These are phyloP conservation scores for Nemania abortiva DNA, from an alignment of 2,329 filamentous ascomycete genomes.

Conservation along the genomic window DNA sequence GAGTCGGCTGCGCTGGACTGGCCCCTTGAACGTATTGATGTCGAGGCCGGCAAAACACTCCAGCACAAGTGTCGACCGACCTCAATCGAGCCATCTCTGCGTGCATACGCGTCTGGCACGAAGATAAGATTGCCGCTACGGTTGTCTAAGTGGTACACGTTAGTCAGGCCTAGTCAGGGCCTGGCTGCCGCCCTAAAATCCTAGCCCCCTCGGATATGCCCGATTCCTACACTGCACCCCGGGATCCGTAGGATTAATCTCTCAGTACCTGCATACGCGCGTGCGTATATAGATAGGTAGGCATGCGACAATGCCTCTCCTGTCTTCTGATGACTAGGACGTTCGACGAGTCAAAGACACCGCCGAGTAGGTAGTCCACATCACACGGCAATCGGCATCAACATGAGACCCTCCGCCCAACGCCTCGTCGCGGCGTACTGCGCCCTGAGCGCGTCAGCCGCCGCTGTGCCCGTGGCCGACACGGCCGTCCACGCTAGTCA, in stretches of 20 bases:
- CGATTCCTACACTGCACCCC: not conserved
- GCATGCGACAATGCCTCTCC: not conserved
- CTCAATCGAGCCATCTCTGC: not conserved
- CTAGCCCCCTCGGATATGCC: constrained; percentile 2
- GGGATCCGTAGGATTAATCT: constrained; percentile 2
- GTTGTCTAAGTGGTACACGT: not conserved
- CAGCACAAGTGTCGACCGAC: not conserved
- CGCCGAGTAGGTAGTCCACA: not conserved
- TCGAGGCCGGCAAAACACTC: not conserved
- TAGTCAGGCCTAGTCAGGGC: not conserved
- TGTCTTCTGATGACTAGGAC: not conserved
- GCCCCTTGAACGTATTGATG: no score
- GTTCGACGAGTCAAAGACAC: not conserved
- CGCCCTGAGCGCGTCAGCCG: constrained; percentile 18
- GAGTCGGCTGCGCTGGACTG: not conserved
- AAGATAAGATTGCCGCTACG: not conserved
- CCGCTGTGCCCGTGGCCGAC: constrained; percentile 25
- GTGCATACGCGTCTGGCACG: not conserved
- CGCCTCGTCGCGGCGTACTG: constrained; percentile 28
- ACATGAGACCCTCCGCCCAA: constrained; percentile 19
- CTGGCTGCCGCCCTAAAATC: not conserved
- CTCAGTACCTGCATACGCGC: not conserved
- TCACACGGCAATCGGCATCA: constrained; percentile 4
- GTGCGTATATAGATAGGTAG: not conserved
- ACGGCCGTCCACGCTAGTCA: not conserved